phyloP scores from a whole-genome alignment of 495 filamentous ascomycete species.

The Lichenothelia convexa region DNA sequence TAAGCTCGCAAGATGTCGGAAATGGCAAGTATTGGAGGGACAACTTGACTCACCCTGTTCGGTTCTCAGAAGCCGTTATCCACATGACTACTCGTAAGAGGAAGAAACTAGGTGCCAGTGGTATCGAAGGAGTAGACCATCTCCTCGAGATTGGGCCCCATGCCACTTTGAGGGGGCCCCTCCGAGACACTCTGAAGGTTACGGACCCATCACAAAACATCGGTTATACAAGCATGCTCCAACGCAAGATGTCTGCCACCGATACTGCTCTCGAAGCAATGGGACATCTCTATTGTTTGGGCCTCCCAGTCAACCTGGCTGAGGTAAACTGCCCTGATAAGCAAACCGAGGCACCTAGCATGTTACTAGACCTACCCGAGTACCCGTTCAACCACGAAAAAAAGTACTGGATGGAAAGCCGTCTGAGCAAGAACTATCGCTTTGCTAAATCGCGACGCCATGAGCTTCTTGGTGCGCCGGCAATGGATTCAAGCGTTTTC shows the following conservation, averaged over 20 bases:
- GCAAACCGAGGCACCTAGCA: background rate
- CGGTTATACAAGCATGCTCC: no score
- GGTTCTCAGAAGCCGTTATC: conserved; percentile 6
- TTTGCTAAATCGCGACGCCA: conserved; percentile 1
- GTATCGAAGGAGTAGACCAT: conserved; percentile 1
- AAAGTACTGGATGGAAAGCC: conserved; percentile 9
- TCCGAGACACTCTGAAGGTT: no score
- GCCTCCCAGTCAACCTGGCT: conserved; percentile 10
- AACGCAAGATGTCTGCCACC: no score
- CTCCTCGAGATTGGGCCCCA: conserved; percentile 8
- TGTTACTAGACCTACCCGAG: conserved; percentile 4
- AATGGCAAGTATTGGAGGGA: conserved; percentile 8
- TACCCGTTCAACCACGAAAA: conserved; percentile 11
- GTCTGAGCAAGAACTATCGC: conserved; percentile 1
- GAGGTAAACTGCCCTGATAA: conserved; percentile 3
- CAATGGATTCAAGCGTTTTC: background rate
- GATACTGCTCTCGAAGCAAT: no score
- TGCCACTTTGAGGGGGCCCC: conserved; percentile 2
- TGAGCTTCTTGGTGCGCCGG: conserved; percentile 1
- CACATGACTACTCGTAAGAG: background rate
- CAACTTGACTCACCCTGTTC: conserved; percentile 6
- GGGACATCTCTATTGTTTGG: conserved; percentile 7
- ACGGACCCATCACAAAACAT: no score
- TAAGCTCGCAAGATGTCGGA: background rate
- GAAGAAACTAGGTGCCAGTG: no score